These are phyloP conservation scores for Boletus sp. DNA, from an alignment of 1,284 basidiomycete genomes.

Conservation along the genomic window DNA sequence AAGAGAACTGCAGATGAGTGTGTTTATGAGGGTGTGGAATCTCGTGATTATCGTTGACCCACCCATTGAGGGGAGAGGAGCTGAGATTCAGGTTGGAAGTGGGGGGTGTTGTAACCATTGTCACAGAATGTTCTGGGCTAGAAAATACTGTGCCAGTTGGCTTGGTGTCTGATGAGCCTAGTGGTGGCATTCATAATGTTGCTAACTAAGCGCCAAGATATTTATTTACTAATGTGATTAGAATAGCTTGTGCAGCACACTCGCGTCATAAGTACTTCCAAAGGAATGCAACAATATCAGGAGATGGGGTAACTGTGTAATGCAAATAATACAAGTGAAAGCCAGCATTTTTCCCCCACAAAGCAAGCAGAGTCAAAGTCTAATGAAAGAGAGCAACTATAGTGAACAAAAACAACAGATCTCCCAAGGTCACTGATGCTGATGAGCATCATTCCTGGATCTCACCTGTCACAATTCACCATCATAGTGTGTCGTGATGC, in stretches of 20 bases:
- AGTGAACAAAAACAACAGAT: constrained; percentile 17
- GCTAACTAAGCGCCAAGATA: too few species aligned
- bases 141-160: too few species aligned
- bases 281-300: constrained; percentile 17
- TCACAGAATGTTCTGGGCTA: too few species aligned
- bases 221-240: too few species aligned
- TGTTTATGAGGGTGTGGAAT: too few species aligned
- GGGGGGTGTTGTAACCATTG: too few species aligned
- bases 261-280: constrained; percentile 27
- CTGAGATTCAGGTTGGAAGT: too few species aligned
- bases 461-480: constrained; percentile 49
- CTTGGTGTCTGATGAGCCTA: too few species aligned
- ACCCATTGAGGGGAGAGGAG: too few species aligned
- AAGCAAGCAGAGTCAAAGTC: constrained; percentile 25
- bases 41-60: too few species aligned
- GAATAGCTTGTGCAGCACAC: constrained; percentile 16
- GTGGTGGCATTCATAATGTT: too few species aligned
- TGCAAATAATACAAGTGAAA: constrained; percentile 39
- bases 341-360: constrained; percentile 13
- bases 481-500: constrained; percentile 84
- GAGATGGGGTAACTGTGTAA: constrained; percentile 26
- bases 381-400: constrained; percentile 18
- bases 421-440: not conserved
- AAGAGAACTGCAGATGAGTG: too few species aligned
- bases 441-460: not conserved